Conservation (phyloP, 768 basidiomycete genomes). For the Auricularia heimuer region DNA sequence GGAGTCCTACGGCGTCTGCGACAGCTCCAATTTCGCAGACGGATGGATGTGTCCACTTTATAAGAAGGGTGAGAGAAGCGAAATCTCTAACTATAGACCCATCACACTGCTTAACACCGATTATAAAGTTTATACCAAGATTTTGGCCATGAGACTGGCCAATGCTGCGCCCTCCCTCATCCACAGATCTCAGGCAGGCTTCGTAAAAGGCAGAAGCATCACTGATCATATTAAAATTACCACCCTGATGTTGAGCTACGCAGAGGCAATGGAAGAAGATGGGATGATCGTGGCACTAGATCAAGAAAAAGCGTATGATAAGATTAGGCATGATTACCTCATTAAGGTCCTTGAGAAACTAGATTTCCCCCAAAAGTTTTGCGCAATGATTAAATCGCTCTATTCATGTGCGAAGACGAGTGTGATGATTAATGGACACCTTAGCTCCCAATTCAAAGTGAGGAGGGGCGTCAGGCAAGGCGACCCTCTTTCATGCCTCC, state of each 20-base stretch:
- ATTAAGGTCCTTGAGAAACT: conserved; percentile 5
- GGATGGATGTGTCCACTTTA: too few species aligned
- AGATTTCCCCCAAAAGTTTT: conserved; percentile 13
- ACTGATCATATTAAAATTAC: conserved; percentile 24
- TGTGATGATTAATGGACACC: conserved; percentile 24
- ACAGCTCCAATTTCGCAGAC: too few species aligned
- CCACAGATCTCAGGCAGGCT: conserved; percentile 5
- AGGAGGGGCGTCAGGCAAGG: conserved; percentile 28
- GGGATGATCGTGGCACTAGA: conserved; percentile 11
- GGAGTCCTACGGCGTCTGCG: too few species aligned
- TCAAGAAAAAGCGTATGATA: conserved; percentile 16
- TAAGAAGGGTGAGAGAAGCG: too few species aligned
- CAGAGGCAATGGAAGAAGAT: conserved; percentile 9
- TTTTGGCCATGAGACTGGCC: conserved; percentile 6
- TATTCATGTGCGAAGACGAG: conserved; percentile 21
- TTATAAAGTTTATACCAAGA: too few species aligned
- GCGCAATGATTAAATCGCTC: conserved; percentile 16
- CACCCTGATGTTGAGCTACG: conserved; percentile 9
- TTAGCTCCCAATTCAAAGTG: conserved; percentile 18
- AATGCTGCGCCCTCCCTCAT: too few species aligned
- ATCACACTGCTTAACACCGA: too few species aligned
- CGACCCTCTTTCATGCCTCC: conserved; percentile 30
- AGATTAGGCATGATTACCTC: conserved; percentile 13
- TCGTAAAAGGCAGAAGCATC: conserved; percentile 24
- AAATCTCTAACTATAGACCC: too few species aligned